These are phyloP conservation scores for Lipomyces lipofer DNA, from an alignment of 805 yeast species.

Conservation along the genomic window DNA sequence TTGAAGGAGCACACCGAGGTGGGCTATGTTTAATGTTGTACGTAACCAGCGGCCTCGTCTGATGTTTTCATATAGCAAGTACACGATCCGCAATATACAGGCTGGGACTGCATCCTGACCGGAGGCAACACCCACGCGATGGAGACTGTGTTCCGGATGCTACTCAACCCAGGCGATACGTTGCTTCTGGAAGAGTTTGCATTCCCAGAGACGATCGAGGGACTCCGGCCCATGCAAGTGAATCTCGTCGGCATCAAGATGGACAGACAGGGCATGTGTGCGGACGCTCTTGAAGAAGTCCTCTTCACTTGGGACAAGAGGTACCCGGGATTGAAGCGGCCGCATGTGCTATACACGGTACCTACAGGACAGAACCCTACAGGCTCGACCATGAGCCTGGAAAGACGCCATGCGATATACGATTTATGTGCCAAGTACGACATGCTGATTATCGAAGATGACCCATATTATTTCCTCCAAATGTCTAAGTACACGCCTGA, in stretches of 20 bases:
- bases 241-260: slow-evolving; percentile 70
- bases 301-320: slow-evolving; percentile 67
- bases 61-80: no score
- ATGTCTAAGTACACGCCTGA: slow-evolving; percentile 65
- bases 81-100: slow-evolving; percentile 49
- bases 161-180: slow-evolving; percentile 77
- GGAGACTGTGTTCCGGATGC: slow-evolving; percentile 82
- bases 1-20: slow-evolving; percentile 63
- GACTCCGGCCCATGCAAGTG: slow-evolving; percentile 72
- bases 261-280: slow-evolving; percentile 77
- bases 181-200: slow-evolving; percentile 79
- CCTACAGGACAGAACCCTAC: slow-evolving; percentile 99
- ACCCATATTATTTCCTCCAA: slow-evolving; percentile 95
- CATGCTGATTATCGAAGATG: slow-evolving; percentile 86
- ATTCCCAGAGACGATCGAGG: slow-evolving; percentile 81
- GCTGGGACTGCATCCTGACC: slow-evolving; percentile 72
- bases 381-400: slow-evolving; percentile 75
- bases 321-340: slow-evolving; percentile 53
- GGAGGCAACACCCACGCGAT: slow-evolving; percentile 87
- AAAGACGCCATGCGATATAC: slow-evolving; percentile 77
- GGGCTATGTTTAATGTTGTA: not conserved
- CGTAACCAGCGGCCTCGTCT: no score
- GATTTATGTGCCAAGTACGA: slow-evolving; percentile 81
- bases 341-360: slow-evolving; percentile 84
- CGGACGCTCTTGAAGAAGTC: slow-evolving; percentile 62